Evolutionary conservation across 139 green algal genomes (phyloP), one percentile per base, ranked within the genome.

Genomic region (Chlorella vulgaris): DNA sequence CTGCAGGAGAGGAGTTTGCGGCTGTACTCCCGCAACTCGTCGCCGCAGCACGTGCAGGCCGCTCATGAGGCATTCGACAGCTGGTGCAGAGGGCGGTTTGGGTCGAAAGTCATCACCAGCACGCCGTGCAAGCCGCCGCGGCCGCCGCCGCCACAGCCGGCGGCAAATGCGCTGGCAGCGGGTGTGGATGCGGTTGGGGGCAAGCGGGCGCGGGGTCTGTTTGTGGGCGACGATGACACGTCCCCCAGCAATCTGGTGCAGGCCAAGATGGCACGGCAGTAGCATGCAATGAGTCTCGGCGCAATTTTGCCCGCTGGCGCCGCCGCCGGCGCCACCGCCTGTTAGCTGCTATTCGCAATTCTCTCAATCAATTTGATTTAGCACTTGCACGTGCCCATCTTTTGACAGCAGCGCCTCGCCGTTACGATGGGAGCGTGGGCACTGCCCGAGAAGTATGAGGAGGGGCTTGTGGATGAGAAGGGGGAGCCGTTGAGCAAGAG

Each of bases 401-500:
- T 67, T 29, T 13, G 7, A 67, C 39, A 24, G 26, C 68, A n/a
- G 47, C 47, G 47, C 47, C 10, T 58, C 15, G 47, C 47, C 47
- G 47, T 24, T 15, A 76, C 8, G 7, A 78, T 76, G 51, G 26
- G 35, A 5, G 35, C 26, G 4, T 84, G 69, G 69, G 69, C 83
- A 3, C 50, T 89, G 24, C 85, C 85, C 6, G 85, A 89, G 58
- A 86, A 86, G 61, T 89, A 55, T 67, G 91, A 65, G 13, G 94
- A 97, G 76, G 93, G 96, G 15, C 81, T 96, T 4, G 86, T 95
- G 51, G 93, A 97, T 76, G 95, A 97, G 86, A 91, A 90, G 68
- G 95, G 95, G 33, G 82, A 92, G 60, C 84, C 84, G 4, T 88
- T 98, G 82, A 96, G 91, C 89, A 98, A 98, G 86, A 98, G 90